A percentile compares a stretch with the other conserved stretches of the same genome.
phyloP scores from a whole-genome alignment of 148 eudicot genomes.

The Selenicereus undatus region DNA sequence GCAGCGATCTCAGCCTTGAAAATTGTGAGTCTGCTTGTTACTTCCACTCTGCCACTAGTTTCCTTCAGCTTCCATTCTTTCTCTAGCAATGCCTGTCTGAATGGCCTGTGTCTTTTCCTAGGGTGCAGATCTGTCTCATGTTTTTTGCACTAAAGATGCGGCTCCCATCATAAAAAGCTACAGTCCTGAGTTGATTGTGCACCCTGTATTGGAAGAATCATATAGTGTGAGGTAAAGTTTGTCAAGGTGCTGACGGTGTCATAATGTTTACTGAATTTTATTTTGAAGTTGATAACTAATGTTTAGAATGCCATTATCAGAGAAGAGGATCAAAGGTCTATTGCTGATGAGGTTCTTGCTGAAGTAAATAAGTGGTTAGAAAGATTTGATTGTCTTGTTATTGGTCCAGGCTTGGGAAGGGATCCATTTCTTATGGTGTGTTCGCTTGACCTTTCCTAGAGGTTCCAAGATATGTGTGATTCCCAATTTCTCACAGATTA shows the following conservation, averaged over 20 bases:
- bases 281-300: background rate
- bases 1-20: constrained; percentile 94
- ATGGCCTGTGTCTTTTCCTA: constrained; percentile 26
- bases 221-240: constrained; percentile 63
- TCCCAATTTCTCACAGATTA: background rate
- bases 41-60: background rate
- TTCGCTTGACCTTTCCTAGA: constrained; percentile 1
- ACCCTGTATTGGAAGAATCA: constrained; percentile 92
- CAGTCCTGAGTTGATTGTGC: constrained; percentile 96
- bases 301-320: constrained; percentile 35
- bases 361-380: constrained; percentile 91
- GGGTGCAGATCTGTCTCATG: constrained; percentile 99
- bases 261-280: background rate
- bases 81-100: constrained; percentile 1
- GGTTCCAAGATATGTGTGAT: background rate
- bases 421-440: constrained; percentile 94
- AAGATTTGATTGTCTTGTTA: constrained; percentile 93
- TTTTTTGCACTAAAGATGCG: constrained; percentile 95
- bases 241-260: background rate
- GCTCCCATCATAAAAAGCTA: constrained; percentile 91
- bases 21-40: constrained; percentile 54
- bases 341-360: constrained; percentile 49
- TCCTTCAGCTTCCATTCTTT: background rate
- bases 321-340: constrained; percentile 59
- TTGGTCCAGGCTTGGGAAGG: constrained; percentile 99